Conservation (phyloP, 768 basidiomycete species). For the Hortiboletus flavorubellus region DNA sequence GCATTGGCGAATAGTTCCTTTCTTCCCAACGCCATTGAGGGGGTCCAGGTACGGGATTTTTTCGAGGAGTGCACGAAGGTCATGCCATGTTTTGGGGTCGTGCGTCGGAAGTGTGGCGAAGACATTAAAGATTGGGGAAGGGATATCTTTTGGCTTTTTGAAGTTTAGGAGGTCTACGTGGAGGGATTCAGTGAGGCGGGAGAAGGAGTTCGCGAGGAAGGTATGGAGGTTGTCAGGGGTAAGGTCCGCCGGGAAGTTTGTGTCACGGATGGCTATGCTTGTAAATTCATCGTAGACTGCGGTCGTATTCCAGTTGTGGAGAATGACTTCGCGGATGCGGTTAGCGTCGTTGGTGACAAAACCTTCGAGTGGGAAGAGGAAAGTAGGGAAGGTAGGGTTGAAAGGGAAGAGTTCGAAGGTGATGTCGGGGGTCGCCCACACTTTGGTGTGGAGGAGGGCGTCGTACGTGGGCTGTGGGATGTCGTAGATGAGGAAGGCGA, state of each 20-base stretch:
- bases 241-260: neutral
- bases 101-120: neutral
- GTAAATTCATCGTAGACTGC: neutral
- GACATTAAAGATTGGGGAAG: neutral
- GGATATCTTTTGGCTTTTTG: neutral
- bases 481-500: neutral
- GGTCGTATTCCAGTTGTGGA: neutral
- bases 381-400: neutral
- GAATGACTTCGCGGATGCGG: neutral
- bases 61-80: neutral
- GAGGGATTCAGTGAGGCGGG: neutral
- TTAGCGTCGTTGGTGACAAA: neutral
- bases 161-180: neutral
- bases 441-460: neutral
- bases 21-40: neutral
- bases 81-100: neutral
- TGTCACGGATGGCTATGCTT: neutral
- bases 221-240: neutral
- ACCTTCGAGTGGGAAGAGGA: neutral
- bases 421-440: neutral
- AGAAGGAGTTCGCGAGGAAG: neutral
- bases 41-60: neutral
- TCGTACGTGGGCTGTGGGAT: neutral
- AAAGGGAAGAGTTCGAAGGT: neutral
- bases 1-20: neutral